Evolutionary conservation across 495 filamentous ascomycete species (phyloP).

Genomic region (Pseudoneurospora amorphoporcata): DNA sequence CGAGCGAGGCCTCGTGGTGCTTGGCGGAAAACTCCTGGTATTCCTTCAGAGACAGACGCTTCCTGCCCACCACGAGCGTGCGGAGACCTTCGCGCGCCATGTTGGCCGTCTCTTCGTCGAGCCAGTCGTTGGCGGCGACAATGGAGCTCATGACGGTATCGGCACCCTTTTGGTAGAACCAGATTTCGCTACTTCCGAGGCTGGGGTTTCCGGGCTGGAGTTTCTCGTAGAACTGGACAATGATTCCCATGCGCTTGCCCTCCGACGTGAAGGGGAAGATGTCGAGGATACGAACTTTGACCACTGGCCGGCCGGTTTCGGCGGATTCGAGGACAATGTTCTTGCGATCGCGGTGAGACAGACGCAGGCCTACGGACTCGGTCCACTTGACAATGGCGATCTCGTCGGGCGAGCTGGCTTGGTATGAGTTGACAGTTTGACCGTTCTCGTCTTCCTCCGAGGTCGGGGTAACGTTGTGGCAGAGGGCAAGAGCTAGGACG

Average conservation of each 20-base stretch:
- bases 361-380: conserved; percentile 78
- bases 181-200: conserved; percentile 60
- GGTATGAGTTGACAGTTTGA: conserved; percentile 69
- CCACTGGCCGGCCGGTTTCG: conserved; percentile 64
- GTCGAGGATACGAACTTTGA: conserved; percentile 82
- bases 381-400: conserved; percentile 97
- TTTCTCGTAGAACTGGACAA: conserved; percentile 67
- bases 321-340: conserved; percentile 70
- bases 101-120: conserved; percentile 96
- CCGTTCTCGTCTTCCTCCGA: conserved; percentile 77
- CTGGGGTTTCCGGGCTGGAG: conserved; percentile 28
- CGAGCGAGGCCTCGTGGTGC: conserved; percentile 71
- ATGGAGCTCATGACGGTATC: conserved; percentile 96
- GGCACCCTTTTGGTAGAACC: conserved; percentile 98
- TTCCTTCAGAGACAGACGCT: conserved; percentile 60
- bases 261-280: conserved; percentile 98
- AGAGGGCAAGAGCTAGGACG: conserved; percentile 81
- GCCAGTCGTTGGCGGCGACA: conserved; percentile 92
- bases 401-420: conserved; percentile 95
- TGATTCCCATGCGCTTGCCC: conserved; percentile 97
- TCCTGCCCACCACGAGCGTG: conserved; percentile 87
- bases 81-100: conserved; percentile 96
- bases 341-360: conserved; percentile 78
- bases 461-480: conserved; percentile 90
- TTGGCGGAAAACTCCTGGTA: conserved; percentile 67